Percentiles rank a stretch among this genome's conserved stretches.
phyloP scores from a whole-genome alignment of 1,284 basidiomycete genomes.

The Ceratorhiza oryzae-sativae region DNA sequence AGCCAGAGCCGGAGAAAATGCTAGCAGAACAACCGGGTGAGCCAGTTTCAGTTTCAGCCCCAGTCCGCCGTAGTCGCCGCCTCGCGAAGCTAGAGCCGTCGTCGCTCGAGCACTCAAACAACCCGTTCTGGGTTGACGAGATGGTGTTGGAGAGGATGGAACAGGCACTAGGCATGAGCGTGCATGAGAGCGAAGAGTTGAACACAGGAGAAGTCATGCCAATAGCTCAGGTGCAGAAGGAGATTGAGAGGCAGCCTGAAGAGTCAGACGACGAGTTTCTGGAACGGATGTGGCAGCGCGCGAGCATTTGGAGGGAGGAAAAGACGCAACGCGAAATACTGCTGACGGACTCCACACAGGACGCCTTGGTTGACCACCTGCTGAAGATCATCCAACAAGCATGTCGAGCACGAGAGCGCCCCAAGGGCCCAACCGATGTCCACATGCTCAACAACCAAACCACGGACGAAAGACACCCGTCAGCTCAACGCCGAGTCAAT shows the following conservation, averaged over 20 bases:
- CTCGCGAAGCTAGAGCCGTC: neutral
- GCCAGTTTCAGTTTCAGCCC: slow-evolving; percentile 1
- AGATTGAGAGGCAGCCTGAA: neutral
- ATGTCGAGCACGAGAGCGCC: neutral
- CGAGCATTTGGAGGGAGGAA: neutral
- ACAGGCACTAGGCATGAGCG: neutral
- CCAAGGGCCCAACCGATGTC: neutral
- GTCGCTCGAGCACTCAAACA: neutral
- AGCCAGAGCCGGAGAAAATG: neutral
- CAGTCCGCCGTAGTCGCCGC: neutral
- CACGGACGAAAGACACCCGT: neutral
- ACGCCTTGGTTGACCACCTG: neutral
- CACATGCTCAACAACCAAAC: neutral
- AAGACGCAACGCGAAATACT: slow-evolving; percentile 14
- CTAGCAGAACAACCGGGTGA: neutral
- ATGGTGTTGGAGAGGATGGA: neutral
- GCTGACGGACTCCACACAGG: slow-evolving; percentile 1
- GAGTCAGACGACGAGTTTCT: neutral
- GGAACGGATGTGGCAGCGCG: neutral
- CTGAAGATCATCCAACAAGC: neutral
- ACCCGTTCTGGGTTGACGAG: neutral
- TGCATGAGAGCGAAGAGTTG: neutral
- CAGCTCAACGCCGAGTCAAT: neutral
- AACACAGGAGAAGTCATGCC: neutral
- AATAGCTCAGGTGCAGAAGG: neutral